A percentile compares a stretch with the other conserved stretches of the same genome.
Conservation (phyloP, 768 basidiomycete species). For the Ramaria sp. region DNA sequence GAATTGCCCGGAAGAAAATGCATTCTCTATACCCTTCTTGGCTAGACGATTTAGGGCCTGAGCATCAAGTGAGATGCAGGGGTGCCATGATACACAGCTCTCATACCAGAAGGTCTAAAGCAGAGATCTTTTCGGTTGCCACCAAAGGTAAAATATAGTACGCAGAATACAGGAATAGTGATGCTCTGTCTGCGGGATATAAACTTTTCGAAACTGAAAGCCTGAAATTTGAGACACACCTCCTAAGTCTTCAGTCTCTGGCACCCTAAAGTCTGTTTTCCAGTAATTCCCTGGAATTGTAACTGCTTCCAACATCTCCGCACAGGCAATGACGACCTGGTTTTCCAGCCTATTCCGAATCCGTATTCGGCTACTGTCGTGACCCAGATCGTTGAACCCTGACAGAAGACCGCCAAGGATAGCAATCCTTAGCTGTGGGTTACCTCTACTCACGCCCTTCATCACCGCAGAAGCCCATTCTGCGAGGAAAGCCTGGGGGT, state of each 20-base stretch:
- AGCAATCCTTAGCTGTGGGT: slow-evolving; percentile 49
- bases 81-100: neutral
- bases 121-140: neutral
- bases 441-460: slow-evolving; percentile 56
- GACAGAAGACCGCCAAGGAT: slow-evolving; percentile 54
- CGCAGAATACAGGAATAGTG: slow-evolving; percentile 3
- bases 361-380: slow-evolving; percentile 19
- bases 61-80: neutral
- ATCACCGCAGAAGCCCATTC: slow-evolving; percentile 44
- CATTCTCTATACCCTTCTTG: neutral
- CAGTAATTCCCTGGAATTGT: slow-evolving; percentile 30
- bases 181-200: neutral
- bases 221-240: slow-evolving; percentile 9
- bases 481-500: slow-evolving; percentile 26
- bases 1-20: slow-evolving; percentile 1
- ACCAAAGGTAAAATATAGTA: neutral
- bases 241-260: slow-evolving; percentile 6
- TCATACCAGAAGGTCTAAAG: neutral
- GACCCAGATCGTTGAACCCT: slow-evolving; percentile 47
- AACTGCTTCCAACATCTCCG: slow-evolving; percentile 53
- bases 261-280: slow-evolving; percentile 49
- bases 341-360: slow-evolving; percentile 43
- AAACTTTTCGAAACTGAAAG: neutral
- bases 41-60: neutral
- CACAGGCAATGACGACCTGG: slow-evolving; percentile 56